These are phyloP conservation scores for Noccaea bulbosa DNA, from an alignment of 345 rosid species.

Conservation along the genomic window DNA sequence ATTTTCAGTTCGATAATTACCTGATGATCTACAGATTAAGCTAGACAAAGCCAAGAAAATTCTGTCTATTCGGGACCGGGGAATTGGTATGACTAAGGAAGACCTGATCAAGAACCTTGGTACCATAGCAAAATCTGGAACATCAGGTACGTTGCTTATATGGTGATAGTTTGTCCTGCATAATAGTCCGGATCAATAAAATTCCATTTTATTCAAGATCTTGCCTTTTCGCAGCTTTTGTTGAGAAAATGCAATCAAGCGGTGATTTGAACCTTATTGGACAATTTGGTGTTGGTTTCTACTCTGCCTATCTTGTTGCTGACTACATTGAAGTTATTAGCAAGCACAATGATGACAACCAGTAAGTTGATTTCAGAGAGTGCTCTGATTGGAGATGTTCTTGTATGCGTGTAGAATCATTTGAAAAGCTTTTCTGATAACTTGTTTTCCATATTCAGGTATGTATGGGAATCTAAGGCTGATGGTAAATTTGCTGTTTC, in stretches of 20 bases:
- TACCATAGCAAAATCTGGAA: constrained; percentile 97
- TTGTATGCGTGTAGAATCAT: constrained; percentile 12
- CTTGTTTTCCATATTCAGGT: constrained; percentile 49
- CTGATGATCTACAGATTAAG: constrained; percentile 66
- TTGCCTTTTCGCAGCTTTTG: constrained; percentile 65
- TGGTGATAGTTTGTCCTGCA: not conserved
- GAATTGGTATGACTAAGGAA: constrained; percentile 99
- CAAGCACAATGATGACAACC: constrained; percentile 93
- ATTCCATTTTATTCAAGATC: not conserved
- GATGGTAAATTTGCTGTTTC: constrained; percentile 98
- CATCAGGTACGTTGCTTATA: constrained; percentile 67
- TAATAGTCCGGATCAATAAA: not conserved
- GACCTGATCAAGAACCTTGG: constrained; percentile 97
- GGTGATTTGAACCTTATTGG: constrained; percentile 98
- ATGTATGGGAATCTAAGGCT: constrained; percentile 99
- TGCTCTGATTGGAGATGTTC: not conserved
- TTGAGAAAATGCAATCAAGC: constrained; percentile 96
- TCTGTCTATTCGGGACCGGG: constrained; percentile 86
- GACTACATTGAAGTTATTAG: constrained; percentile 97
- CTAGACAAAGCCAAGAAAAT: constrained; percentile 88
- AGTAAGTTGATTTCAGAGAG: constrained; percentile 51
- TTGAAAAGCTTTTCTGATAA: constrained; percentile 29
- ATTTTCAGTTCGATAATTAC: too few species aligned
- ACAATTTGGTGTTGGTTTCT: constrained; percentile 99
- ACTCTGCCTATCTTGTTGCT: constrained; percentile 95